phyloP scores from a whole-genome alignment of 345 rosid species.

The Pistacia integerrima region DNA sequence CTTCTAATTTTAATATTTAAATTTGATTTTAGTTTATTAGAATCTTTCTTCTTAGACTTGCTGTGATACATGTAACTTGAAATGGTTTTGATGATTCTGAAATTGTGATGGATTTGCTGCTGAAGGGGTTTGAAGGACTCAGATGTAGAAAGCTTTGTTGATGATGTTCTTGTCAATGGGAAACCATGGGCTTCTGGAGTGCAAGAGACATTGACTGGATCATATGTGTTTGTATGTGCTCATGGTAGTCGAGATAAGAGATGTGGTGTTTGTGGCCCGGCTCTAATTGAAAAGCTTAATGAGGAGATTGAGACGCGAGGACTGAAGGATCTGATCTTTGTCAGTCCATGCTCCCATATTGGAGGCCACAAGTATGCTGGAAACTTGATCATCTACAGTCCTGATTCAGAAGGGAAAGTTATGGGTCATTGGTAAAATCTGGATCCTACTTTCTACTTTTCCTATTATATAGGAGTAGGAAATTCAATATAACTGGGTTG shows the following conservation, averaged over 20 bases:
- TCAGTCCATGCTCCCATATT: slow-evolving; percentile 81
- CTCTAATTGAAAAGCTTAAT: slow-evolving; percentile 66
- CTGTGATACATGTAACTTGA: not conserved
- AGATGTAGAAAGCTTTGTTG: slow-evolving; percentile 76
- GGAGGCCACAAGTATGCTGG: slow-evolving; percentile 99
- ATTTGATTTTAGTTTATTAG: not conserved
- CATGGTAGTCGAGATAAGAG: slow-evolving; percentile 91
- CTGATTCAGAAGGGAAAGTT: slow-evolving; percentile 60
- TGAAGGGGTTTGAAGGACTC: slow-evolving; percentile 66
- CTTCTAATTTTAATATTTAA: slow-evolving; percentile 1
- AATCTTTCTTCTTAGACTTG: not conserved
- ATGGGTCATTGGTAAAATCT: slow-evolving; percentile 77
- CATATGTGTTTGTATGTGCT: slow-evolving; percentile 85
- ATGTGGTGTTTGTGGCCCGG: slow-evolving; percentile 97
- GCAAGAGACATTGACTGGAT: slow-evolving; percentile 61
- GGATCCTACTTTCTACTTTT: not conserved
- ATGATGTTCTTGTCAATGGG: slow-evolving; percentile 81
- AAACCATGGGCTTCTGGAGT: slow-evolving; percentile 74
- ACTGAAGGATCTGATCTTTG: slow-evolving; percentile 57
- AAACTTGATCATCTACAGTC: slow-evolving; percentile 74
- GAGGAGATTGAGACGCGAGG: slow-evolving; percentile 70
- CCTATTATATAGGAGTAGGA: not conserved
- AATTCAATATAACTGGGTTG: slow-evolving; percentile 11
- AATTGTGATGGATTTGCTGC: slow-evolving; percentile 8
- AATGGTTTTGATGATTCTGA: not conserved